Percentiles rank a stretch among this genome's conserved stretches.
Conservation (phyloP, 2,329 filamentous ascomycete genomes). For the Cryphonectria nitschkei region DNA sequence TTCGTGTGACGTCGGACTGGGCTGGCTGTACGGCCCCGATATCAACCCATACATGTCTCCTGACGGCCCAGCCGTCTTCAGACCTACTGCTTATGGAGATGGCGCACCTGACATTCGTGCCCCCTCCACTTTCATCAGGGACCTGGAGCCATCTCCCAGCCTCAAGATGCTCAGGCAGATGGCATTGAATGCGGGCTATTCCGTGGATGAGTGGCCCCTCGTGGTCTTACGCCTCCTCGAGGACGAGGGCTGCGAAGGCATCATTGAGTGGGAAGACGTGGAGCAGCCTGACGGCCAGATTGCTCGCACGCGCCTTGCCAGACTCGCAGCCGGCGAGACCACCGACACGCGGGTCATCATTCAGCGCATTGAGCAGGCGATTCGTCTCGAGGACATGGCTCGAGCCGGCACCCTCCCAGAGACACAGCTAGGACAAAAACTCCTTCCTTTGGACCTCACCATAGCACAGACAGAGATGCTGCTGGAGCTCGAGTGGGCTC, state of each 20-base stretch:
- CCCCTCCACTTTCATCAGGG: neutral
- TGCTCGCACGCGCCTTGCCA: conserved; percentile 35
- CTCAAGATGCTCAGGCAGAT: conserved; percentile 40
- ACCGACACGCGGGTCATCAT: conserved; percentile 18
- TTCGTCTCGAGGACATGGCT: conserved; percentile 7
- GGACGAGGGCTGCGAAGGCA: conserved; percentile 37
- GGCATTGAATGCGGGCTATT: conserved; percentile 43
- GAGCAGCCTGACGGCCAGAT: conserved; percentile 29
- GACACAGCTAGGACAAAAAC: conserved; percentile 31
- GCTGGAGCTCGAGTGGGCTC: conserved; percentile 69
- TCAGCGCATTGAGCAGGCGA: conserved; percentile 11
- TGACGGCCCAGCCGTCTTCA: conserved; percentile 23
- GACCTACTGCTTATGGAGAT: conserved; percentile 13
- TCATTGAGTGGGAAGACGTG: conserved; percentile 19
- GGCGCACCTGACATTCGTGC: neutral
- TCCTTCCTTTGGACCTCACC: conserved; percentile 54
- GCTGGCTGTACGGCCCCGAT: conserved; percentile 68
- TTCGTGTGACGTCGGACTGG: conserved; percentile 68
- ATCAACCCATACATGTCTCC: conserved; percentile 19
- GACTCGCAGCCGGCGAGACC: conserved; percentile 1
- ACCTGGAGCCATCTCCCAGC: conserved; percentile 15
- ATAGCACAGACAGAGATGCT: conserved; percentile 70
- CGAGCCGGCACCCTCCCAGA: conserved; percentile 28
- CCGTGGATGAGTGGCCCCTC: conserved; percentile 37
- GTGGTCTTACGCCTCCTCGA: conserved; percentile 42